Conservation (phyloP, 2,329 filamentous ascomycete genomes). For the Myriosclerotinia curreyana region DNA sequence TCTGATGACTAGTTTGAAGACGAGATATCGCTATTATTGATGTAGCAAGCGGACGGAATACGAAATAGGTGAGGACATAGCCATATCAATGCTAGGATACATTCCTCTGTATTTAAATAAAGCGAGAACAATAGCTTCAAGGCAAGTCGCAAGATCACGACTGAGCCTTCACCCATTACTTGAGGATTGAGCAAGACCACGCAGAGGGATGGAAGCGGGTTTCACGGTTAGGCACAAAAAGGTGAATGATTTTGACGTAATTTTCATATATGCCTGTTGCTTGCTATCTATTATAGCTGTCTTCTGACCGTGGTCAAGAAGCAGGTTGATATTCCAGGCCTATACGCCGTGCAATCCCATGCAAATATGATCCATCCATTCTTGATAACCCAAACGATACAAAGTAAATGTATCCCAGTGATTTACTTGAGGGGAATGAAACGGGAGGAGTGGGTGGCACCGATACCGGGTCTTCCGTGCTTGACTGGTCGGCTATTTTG, state of each 20-base stretch:
- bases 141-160: not conserved
- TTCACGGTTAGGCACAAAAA: not conserved
- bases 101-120: no score
- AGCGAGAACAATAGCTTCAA: not conserved
- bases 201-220: not conserved
- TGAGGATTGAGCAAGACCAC: not conserved
- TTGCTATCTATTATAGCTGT: constrained; percentile 18
- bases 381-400: constrained; percentile 28
- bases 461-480: constrained; percentile 99
- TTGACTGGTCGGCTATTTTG: constrained; percentile 92
- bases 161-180: not conserved
- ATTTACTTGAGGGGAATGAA: constrained; percentile 99
- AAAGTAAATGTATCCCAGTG: constrained; percentile 27
- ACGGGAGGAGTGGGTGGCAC: constrained; percentile 99
- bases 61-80: no score
- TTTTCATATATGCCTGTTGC: constrained; percentile 15
- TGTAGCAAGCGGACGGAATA: no score
- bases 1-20: no score
- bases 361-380: constrained; percentile 19
- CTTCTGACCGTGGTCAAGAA: constrained; percentile 12
- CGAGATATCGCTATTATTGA: no score
- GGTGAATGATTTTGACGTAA: not conserved
- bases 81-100: no score
- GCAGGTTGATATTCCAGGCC: constrained; percentile 4
- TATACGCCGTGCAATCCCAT: constrained; percentile 4